phyloP scores from a whole-genome alignment of 192 early-diverging fungal species.

The Diversispora epigaea region DNA sequence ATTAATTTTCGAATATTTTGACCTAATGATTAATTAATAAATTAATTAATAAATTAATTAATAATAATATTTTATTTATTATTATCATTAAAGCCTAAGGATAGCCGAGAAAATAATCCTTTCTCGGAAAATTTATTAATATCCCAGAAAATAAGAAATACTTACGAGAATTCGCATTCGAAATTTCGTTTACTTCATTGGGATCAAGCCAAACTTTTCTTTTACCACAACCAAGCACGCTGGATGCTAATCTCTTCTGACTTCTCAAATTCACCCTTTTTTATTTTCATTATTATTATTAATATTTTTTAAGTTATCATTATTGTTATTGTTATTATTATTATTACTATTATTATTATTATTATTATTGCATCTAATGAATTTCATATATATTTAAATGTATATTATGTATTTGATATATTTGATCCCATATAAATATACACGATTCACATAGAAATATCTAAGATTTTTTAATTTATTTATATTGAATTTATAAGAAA shows the following conservation, averaged over 20 bases:
- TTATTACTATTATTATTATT: not conserved
- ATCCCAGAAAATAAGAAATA: constrained; percentile 22
- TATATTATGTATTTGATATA: not conserved
- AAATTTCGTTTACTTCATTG: constrained; percentile 91
- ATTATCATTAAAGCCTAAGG: too few species aligned
- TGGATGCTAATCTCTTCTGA: constrained; percentile 96
- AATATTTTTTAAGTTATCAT: not conserved
- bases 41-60: too few species aligned
- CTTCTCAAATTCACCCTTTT: constrained; percentile 70
- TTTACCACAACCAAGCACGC: constrained; percentile 96
- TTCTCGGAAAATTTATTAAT: not conserved
- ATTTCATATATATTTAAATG: not conserved
- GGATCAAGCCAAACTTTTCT: constrained; percentile 99
- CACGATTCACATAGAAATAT: not conserved
- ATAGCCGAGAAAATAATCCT: too few species aligned
- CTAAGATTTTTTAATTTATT: too few species aligned
- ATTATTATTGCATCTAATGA: not conserved
- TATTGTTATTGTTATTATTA: not conserved
- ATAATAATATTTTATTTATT: too few species aligned
- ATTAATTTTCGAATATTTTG: constrained; percentile 96
- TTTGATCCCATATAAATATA: not conserved
- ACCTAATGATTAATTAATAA: constrained; percentile 42
- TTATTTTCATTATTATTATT: too few species aligned
- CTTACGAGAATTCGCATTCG: constrained; percentile 97
- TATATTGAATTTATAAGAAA: not conserved